phyloP scores from a whole-genome alignment of 1,284 basidiomycete genomes.

The Apiotrichum laibachii region DNA sequence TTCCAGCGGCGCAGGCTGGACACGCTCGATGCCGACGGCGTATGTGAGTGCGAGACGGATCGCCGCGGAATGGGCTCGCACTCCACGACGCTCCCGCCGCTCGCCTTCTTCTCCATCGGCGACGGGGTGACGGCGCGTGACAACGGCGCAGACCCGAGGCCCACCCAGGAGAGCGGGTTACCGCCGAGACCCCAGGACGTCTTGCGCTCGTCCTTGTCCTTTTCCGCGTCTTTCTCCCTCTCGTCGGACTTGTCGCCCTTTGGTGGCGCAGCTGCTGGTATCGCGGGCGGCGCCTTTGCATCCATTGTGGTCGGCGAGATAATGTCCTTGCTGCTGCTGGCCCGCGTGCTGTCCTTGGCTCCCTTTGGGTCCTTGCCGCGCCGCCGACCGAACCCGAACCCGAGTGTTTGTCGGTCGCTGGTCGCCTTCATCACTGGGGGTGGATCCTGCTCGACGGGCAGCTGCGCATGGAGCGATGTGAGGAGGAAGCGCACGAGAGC shows the following conservation, averaged over 20 bases:
- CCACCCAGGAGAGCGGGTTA: slow-evolving; percentile 15
- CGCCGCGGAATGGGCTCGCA: background rate
- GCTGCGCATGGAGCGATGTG: slow-evolving; percentile 19
- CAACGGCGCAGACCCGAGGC: slow-evolving; percentile 6
- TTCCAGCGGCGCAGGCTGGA: slow-evolving; percentile 17
- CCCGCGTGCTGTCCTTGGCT: background rate
- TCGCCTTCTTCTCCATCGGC: background rate
- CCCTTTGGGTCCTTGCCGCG: background rate
- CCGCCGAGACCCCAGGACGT: background rate
- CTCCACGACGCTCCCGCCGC: background rate
- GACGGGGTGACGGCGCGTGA: slow-evolving; percentile 5
- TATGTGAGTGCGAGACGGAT: slow-evolving; percentile 4
- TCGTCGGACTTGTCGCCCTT: background rate
- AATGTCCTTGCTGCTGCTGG: slow-evolving; percentile 1
- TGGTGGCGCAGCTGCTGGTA: slow-evolving; percentile 12
- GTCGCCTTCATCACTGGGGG: background rate
- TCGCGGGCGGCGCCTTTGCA: slow-evolving; percentile 6
- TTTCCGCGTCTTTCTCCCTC: background rate
- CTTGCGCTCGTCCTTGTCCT: slow-evolving; percentile 1
- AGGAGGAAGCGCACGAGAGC: slow-evolving; percentile 30
- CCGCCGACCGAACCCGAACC: slow-evolving; percentile 24
- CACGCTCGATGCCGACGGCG: background rate
- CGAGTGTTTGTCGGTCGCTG: slow-evolving; percentile 21
- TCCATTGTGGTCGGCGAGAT: too few relatives aligned
- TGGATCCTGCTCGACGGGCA: background rate